Conservation (phyloP, 805 yeast species). For the Wickerhamiella siamensis region DNA sequence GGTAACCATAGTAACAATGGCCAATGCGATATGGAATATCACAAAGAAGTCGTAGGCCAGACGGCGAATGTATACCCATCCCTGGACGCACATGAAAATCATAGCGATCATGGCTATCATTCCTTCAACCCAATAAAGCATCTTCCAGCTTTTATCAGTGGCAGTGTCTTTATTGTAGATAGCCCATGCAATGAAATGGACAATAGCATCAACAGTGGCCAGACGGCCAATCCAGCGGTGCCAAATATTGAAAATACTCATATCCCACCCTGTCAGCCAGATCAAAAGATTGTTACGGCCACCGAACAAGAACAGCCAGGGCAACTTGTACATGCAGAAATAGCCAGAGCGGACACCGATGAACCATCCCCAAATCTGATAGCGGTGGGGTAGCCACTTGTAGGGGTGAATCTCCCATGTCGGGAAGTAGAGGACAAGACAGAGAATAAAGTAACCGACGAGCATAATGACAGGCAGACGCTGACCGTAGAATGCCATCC, state of each 20-base stretch:
- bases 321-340: constrained; percentile 25
- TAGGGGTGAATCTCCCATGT: not conserved
- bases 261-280: constrained; percentile 41
- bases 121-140: constrained; percentile 18
- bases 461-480: constrained; percentile 3
- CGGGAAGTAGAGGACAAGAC: not conserved
- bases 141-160: constrained; percentile 7
- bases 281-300: constrained; percentile 53
- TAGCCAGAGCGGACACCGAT: constrained; percentile 27
- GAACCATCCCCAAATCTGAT: not conserved
- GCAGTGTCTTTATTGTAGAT: constrained; percentile 14
- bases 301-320: constrained; percentile 50
- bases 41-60: constrained; percentile 43
- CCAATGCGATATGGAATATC: constrained; percentile 41
- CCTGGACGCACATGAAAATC: constrained; percentile 29
- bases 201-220: constrained; percentile 31
- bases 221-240: constrained; percentile 52
- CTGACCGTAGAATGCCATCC: constrained; percentile 1
- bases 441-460: constrained; percentile 5
- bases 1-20: constrained; percentile 37
- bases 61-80: constrained; percentile 4
- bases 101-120: constrained; percentile 17
- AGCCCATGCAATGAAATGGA: constrained; percentile 47
- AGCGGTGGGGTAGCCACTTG: not conserved
- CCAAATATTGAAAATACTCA: constrained; percentile 38